phyloP scores from a whole-genome alignment of 176 grass and related monocot genomes.

The Echinochloa phyllopogon region DNA sequence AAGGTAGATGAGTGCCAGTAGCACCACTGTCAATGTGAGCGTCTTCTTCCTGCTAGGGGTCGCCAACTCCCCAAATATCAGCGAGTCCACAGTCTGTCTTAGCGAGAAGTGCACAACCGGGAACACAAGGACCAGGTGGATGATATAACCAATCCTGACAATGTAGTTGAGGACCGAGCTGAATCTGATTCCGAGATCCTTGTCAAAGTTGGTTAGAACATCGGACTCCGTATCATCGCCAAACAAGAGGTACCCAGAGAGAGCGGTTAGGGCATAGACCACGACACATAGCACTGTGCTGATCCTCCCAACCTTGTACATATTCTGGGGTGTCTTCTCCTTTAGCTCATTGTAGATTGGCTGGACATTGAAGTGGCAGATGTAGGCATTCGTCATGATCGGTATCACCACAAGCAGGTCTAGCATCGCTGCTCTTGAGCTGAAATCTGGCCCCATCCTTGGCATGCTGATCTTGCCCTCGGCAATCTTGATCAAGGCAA shows the following conservation, averaged over 20 bases:
- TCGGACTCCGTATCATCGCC: slow-evolving; percentile 84
- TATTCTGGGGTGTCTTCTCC: slow-evolving; percentile 77
- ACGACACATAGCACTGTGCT: slow-evolving; percentile 70
- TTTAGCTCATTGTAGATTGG: slow-evolving; percentile 98
- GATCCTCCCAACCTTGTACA: slow-evolving; percentile 83
- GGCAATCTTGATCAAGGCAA: slow-evolving; percentile 69
- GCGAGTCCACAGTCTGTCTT: slow-evolving; percentile 85
- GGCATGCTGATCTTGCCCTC: slow-evolving; percentile 66
- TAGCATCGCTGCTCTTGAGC: slow-evolving; percentile 66
- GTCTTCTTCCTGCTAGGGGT: slow-evolving; percentile 68
- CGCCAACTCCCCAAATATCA: slow-evolving; percentile 60
- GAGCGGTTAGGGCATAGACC: slow-evolving; percentile 75
- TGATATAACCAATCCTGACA: slow-evolving; percentile 88
- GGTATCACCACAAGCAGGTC: slow-evolving; percentile 91
- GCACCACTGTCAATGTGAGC: slow-evolving; percentile 71
- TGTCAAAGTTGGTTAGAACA: slow-evolving; percentile 95
- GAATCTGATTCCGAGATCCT: slow-evolving; percentile 92
- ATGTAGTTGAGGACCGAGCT: slow-evolving; percentile 88
- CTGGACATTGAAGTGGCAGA: slow-evolving; percentile 96
- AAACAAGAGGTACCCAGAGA: slow-evolving; percentile 90
- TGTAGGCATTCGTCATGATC: slow-evolving; percentile 94
- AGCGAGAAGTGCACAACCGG: slow-evolving; percentile 96
- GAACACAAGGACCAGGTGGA: slow-evolving; percentile 93
- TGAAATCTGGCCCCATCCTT: slow-evolving; percentile 86
- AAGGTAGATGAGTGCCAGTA: slow-evolving; percentile 75